phyloP scores from a whole-genome alignment of 768 basidiomycete species.

The Tephrocybe sp. region DNA sequence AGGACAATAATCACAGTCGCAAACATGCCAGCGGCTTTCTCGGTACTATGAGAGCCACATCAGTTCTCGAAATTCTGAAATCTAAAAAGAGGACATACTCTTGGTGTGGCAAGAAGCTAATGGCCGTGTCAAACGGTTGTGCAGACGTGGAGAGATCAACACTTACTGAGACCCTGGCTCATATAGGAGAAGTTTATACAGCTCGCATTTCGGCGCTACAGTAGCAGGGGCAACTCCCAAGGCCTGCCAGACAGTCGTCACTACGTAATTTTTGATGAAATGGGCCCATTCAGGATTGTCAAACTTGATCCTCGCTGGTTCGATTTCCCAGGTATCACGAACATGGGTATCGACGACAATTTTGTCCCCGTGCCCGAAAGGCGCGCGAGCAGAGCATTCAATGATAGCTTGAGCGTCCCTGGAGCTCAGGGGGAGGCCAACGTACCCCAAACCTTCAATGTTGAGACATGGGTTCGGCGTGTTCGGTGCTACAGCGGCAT shows the following conservation, averaged over 20 bases:
- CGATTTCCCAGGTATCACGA: constrained; percentile 52
- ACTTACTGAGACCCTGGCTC: constrained; percentile 49
- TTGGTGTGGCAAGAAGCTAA: constrained; percentile 43
- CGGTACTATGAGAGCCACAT: constrained; percentile 30
- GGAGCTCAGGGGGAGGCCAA: constrained; percentile 41
- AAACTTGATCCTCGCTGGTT: constrained; percentile 36
- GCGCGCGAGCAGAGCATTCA: constrained; percentile 33
- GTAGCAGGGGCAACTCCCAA: constrained; percentile 33
- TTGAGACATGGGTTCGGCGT: constrained; percentile 35
- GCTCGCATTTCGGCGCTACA: constrained; percentile 32
- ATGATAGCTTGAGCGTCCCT: constrained; percentile 39
- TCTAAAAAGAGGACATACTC: constrained; percentile 34
- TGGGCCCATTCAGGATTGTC: constrained; percentile 37
- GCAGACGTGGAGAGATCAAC: neutral
- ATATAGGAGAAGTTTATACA: constrained; percentile 48
- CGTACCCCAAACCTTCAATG: constrained; percentile 37
- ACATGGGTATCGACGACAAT: constrained; percentile 39
- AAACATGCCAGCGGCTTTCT: constrained; percentile 48
- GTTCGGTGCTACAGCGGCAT: constrained; percentile 10
- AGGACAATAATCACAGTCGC: constrained; percentile 48
- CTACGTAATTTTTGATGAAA: constrained; percentile 29
- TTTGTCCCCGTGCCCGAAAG: constrained; percentile 42
- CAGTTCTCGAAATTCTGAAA: neutral
- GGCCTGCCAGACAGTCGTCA: constrained; percentile 28
- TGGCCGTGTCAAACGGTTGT: constrained; percentile 1